These are phyloP conservation scores for Globisporangium splendens DNA, from an alignment of 352 stramenopile genomes.

Conservation along the genomic window DNA sequence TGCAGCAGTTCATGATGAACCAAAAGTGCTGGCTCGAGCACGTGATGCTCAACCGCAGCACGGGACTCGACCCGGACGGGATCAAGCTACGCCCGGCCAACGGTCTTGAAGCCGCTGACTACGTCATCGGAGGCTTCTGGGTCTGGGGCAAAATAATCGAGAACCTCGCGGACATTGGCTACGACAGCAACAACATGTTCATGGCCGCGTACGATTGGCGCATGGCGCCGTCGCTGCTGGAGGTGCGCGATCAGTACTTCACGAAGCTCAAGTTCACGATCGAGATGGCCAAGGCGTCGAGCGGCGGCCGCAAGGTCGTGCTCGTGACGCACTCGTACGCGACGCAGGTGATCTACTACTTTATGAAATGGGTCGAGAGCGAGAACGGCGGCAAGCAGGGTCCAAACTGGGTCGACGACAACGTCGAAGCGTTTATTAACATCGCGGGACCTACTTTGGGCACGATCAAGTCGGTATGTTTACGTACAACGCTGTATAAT, in stretches of 20 bases:
- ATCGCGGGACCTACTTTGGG: constrained; percentile 93
- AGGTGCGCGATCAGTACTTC: constrained; percentile 85
- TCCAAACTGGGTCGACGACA: constrained; percentile 89
- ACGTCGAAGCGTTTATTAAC: constrained; percentile 91
- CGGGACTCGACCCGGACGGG: constrained; percentile 85
- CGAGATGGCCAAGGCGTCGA: constrained; percentile 81
- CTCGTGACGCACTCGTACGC: constrained; percentile 93
- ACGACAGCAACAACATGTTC: constrained; percentile 90
- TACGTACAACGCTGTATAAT: neutral
- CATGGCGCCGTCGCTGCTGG: constrained; percentile 63
- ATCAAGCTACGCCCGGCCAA: constrained; percentile 77
- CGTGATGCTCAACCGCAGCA: constrained; percentile 88
- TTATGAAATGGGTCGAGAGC: constrained; percentile 94
- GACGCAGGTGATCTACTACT: constrained; percentile 91
- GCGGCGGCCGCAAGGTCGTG: constrained; percentile 84
- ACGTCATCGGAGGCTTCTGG: constrained; percentile 93
- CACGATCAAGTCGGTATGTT: constrained; percentile 75
- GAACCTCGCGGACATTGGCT: constrained; percentile 90
- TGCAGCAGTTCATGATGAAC: constrained; percentile 87
- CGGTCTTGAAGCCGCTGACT: constrained; percentile 92
- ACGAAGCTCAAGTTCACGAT: constrained; percentile 93
- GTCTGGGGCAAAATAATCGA: constrained; percentile 92
- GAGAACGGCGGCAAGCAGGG: constrained; percentile 81
- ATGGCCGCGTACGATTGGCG: constrained; percentile 88
- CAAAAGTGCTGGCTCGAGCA: constrained; percentile 92